Evolutionary conservation across 768 basidiomycete species (phyloP), one percentile per base, ranked within the genome.

Genomic region (Calvatia gigantea): DNA sequence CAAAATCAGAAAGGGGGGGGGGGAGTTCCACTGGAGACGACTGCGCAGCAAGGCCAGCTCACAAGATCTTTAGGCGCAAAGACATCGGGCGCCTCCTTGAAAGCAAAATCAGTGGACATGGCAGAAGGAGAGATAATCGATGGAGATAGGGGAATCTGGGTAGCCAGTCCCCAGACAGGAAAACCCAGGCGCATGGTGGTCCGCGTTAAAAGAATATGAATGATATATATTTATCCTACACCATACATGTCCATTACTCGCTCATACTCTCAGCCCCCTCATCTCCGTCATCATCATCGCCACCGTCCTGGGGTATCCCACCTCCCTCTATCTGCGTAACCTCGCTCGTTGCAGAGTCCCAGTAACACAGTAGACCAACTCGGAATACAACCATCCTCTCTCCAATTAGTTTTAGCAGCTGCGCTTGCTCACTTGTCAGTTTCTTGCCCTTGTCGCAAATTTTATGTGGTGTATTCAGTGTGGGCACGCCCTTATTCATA

Each of bases 361-460:
- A 94, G 55, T 86, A 74, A 39, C 84, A 80, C 52, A 83, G 77
- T 55, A 92, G 69, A n/a, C 76, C 79, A 21, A 93, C 84, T 58
- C 82, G 77, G 70, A 95, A 95, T 45, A 78, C 80, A 2, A 94
- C 94, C 89, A 95, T 89, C 72, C 84, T 87, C 64, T 94, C 82
- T 9, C 92, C 93, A 38, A 94, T 83, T 58, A 98, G 76, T 76
- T 98, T 98, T 59, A 99, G 74, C 43, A 98, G 73, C 70, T 98
- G 91, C 25, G 94, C 86, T 74, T 98, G 91, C 71, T 98, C 95
- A 51, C 82, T 69, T 3, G 89, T 87, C 59, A 99, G 74, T 51
- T 72, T 72, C 61, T 92, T 87, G 45, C 91, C 95, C 68, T 89
- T 73, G 61, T 85, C 83, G 71, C 96, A 98, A 47, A 99, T 73